phyloP scores from a whole-genome alignment of 208 protist genomes.

The Trypanosoma avium region DNA sequence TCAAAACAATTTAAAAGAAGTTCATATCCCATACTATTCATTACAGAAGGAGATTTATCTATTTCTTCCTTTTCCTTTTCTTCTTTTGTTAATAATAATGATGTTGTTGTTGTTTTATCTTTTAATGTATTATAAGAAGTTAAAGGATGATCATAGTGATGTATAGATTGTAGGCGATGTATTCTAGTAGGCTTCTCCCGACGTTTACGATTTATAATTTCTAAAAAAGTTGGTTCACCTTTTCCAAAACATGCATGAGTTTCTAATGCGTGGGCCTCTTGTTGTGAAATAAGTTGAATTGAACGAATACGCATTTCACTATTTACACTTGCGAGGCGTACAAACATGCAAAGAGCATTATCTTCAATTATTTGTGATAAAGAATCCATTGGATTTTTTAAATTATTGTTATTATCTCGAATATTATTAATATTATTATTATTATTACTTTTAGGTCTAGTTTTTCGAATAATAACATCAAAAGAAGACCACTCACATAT shows the following conservation, averaged over 20 bases:
- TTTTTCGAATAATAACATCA: conserved; percentile 74
- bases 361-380: conserved; percentile 39
- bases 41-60: neutral
- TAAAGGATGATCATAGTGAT: conserved; percentile 17
- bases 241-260: conserved; percentile 59
- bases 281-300: conserved; percentile 63
- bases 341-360: conserved; percentile 45
- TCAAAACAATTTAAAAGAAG: conserved; percentile 42
- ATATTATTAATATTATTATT: neutral
- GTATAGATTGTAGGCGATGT: neutral
- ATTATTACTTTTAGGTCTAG: neutral
- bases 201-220: conserved; percentile 32
- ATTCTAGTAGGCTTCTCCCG: neutral
- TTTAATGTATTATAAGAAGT: too few relatives aligned
- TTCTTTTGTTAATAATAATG: neutral
- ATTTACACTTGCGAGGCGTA: conserved; percentile 74
- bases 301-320: conserved; percentile 77
- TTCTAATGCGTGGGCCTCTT: conserved; percentile 47
- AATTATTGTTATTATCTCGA: neutral
- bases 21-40: conserved; percentile 11
- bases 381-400: conserved; percentile 25
- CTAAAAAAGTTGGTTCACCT: conserved; percentile 59
- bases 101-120: neutral
- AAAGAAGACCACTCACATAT: conserved; percentile 78
- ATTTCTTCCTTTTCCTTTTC: too few relatives aligned